Evolutionary conservation across 345 rosid genomes (phyloP).

Genomic region (Camelina hispida): DNA sequence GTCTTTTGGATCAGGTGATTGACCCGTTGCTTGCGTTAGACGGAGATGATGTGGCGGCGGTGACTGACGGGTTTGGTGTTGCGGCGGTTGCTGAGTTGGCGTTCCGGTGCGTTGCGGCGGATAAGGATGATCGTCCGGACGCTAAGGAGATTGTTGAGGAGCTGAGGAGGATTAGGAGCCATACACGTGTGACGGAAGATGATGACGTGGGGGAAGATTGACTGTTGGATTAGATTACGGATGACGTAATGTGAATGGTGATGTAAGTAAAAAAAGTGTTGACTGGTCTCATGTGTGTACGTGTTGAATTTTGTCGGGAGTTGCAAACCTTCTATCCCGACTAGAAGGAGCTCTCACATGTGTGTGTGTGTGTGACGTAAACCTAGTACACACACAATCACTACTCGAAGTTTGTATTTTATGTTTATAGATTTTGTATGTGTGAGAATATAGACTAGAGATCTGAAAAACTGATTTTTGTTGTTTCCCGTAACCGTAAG

Average conservation of each 20-base stretch:
- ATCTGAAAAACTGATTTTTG: conserved; percentile 29
- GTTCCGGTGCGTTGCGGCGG: conserved; percentile 86
- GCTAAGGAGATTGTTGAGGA: conserved; percentile 78
- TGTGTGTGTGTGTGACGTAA: conserved; percentile 27
- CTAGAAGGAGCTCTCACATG: conserved; percentile 26
- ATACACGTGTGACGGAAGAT: conserved; percentile 39
- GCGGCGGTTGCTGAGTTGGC: conserved; percentile 89
- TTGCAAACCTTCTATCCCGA: not conserved
- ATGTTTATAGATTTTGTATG: conserved; percentile 17
- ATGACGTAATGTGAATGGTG: conserved; percentile 31
- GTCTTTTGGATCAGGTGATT: conserved; percentile 66
- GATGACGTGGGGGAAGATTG: conserved; percentile 43
- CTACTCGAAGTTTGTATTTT: conserved; percentile 32
- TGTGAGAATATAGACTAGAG: conserved; percentile 9
- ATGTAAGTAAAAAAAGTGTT: conserved; percentile 1
- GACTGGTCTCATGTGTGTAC: conserved; percentile 15
- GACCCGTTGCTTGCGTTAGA: conserved; percentile 59
- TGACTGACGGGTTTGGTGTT: conserved; percentile 43
- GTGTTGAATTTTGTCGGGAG: conserved; percentile 26
- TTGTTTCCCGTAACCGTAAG: conserved; percentile 33
- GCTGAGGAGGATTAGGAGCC: conserved; percentile 63
- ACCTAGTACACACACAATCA: conserved; percentile 24
- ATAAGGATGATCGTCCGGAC: conserved; percentile 91
- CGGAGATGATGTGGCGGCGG: conserved; percentile 37
- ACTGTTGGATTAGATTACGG: conserved; percentile 42